Evolutionary conservation across 1,139 yeast genomes (phyloP), one percentile per base, ranked within the genome.

Genomic region (Debaryomyces psychrophilus): DNA sequence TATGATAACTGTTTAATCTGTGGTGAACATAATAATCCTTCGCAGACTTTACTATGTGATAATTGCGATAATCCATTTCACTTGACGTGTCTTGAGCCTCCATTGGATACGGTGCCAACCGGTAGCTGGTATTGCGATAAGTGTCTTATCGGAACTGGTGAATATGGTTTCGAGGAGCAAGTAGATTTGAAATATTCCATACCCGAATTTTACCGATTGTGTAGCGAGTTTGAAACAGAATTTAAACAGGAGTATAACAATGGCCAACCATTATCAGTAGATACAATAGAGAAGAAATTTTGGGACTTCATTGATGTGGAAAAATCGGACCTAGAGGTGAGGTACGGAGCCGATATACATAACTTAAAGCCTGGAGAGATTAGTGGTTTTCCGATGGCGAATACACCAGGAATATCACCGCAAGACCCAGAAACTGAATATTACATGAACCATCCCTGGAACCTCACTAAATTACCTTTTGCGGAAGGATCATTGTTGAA

Each of bases 91-190:
- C 67, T 89, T 9, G 67, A 69, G 1, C 82, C 86, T 1, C 82
- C 82, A 1, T 56, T 84, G 25, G 59, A 51, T 15, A 53, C 56
- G 2, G 64, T 84, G 1, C 90, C 90, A 0, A 60, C 69, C 14
- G 80, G 81, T 3, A 75, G 73, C 27, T 90, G 97, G 96, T 85
- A 76, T 59, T 92, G 98, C 63, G 86, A 85, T 41, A 79, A 79
- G 50, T 92, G 98, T 62, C 70, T 92, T 12, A 75, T 87, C 5
- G 97, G 96, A 0, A 87, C 92, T 2, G 95, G 95, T 1, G 93
- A 85, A 55, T 92, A 90, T 60, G 96, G 96, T 0, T 92, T 92
- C 63, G 92, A 87, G 55, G 95, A 88, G 52, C 83, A 86, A 17
- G 61, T 60, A 1, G 71, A 77, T 4, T 73, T 79, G 37, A 74